phyloP scores from a whole-genome alignment of 768 basidiomycete species.

The Candolleomyces aberdarensis region DNA sequence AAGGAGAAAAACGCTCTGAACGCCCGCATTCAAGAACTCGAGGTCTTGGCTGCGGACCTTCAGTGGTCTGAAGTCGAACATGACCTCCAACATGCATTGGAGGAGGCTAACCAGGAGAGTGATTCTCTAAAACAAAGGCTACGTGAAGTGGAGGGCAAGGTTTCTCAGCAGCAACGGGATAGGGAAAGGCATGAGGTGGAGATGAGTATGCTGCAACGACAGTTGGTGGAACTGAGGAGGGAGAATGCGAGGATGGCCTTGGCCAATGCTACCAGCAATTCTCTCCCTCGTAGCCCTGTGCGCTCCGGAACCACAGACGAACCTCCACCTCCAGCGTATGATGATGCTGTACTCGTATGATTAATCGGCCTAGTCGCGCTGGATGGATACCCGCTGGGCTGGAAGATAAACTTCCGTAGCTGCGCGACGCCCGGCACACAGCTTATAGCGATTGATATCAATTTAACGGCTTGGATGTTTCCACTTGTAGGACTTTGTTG shows the following conservation, averaged over 20 bases:
- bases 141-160: not conserved
- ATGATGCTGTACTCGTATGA: slow-evolving; percentile 2
- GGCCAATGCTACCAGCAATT: not conserved
- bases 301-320: slow-evolving; percentile 4
- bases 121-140: not conserved
- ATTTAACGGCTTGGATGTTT: too few species aligned
- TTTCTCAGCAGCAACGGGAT: not conserved
- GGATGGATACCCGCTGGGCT: too few species aligned
- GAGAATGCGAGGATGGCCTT: slow-evolving; percentile 17
- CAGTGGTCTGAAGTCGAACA: not conserved
- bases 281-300: too few species aligned
- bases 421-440: too few species aligned
- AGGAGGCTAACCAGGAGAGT: not conserved
- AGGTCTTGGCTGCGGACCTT: not conserved
- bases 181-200: not conserved
- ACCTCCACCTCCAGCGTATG: not conserved
- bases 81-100: not conserved
- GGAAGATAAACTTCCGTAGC: too few species aligned
- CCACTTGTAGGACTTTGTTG: too few species aligned
- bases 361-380: not conserved
- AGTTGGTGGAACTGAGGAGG: slow-evolving; percentile 17
- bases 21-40: not conserved
- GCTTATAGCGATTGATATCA: too few species aligned
- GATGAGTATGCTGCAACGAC: not conserved
- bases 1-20: not conserved